Evolutionary conservation across 2,329 filamentous ascomycete species (phyloP), one percentile per base, ranked within the genome.

Genomic region (Exophiala dermatitidis): DNA sequence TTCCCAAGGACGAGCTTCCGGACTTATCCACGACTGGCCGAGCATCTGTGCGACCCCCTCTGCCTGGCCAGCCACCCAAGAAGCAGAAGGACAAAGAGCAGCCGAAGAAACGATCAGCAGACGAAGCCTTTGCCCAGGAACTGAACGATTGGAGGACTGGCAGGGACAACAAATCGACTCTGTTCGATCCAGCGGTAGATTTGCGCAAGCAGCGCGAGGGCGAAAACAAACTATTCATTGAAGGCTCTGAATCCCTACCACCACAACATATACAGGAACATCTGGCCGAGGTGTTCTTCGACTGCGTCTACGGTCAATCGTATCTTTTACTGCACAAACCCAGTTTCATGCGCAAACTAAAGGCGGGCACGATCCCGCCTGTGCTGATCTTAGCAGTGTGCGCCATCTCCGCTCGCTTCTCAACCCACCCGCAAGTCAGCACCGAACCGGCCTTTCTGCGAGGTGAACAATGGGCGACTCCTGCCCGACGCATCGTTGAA

Each of bases 321-420:
- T 98, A 97, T 68, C 87, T 94, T 60, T 74, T 98, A 19, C 80
- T 98, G 6, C 93, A 98, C 71, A 97, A 96, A 67, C 91, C 93
- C 36, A 97, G 90, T 67, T 97, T 94, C 68, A 95, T 97, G 86
- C 81, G 90, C 55, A 89, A 89, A 49, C 58, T 67, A 58, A 88
- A 85, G 64, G 79, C 84, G 54, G 86, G 87, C 31, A 84, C 85
- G 1, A 75, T 97, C 8, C 91, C 93, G 0, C 93, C 93, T 0
- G 91, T 97, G 7, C 75, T 98, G 9, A 83, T 94, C 49, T 78
- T 98, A n/a, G 89, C 91, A 4, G 88, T 98, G 6, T 97, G 93
- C 69, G 91, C 91, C 26, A 84, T 97, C 42, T 88, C 93, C n/a
- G 91, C 91, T 37, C 85, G 93, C 38, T 98, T 97, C 67, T 95